Conservation (phyloP, 139 green algal species). For the Chlorella sorokiniana region DNA sequence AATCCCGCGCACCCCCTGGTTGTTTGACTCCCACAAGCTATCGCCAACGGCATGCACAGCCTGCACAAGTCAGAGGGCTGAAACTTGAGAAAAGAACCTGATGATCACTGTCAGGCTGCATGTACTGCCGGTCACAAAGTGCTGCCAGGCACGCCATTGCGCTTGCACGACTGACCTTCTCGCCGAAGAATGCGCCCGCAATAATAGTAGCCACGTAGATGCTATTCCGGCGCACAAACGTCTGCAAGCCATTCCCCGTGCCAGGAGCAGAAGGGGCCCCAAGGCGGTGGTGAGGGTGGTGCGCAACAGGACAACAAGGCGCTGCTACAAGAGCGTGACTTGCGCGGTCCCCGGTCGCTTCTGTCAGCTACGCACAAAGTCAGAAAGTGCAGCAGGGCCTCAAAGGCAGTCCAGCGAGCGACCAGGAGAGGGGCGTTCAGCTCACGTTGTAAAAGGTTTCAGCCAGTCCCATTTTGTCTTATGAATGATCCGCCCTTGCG, state of each 20-base stretch:
- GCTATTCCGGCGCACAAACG: conserved; percentile 45
- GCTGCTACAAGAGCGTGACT: too few species aligned
- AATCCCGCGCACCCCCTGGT: conserved; percentile 34
- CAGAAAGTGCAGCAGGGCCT: background rate
- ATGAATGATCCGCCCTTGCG: background rate
- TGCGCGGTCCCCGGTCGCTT: too few species aligned
- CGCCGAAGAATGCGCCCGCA: conserved; percentile 42
- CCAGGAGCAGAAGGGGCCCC: background rate
- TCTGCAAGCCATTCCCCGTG: too few species aligned
- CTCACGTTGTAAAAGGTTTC: conserved; percentile 30
- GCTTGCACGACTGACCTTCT: conserved; percentile 34
- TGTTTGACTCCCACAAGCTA: conserved; percentile 51
- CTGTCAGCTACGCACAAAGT: background rate
- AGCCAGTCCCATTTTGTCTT: background rate
- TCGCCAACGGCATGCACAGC: conserved; percentile 30
- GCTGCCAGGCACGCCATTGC: background rate
- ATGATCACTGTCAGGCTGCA: background rate
- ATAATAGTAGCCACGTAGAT: conserved; percentile 50
- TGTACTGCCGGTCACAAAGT: background rate
- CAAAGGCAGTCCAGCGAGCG: background rate
- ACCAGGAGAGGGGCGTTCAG: background rate
- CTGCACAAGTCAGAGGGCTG: conserved; percentile 20
- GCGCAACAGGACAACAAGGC: too few species aligned
- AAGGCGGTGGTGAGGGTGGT: background rate
- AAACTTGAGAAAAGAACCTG: background rate